Evolutionary conservation across 306 rosid species (phyloP).

Genomic region (Purshia tridentata): DNA sequence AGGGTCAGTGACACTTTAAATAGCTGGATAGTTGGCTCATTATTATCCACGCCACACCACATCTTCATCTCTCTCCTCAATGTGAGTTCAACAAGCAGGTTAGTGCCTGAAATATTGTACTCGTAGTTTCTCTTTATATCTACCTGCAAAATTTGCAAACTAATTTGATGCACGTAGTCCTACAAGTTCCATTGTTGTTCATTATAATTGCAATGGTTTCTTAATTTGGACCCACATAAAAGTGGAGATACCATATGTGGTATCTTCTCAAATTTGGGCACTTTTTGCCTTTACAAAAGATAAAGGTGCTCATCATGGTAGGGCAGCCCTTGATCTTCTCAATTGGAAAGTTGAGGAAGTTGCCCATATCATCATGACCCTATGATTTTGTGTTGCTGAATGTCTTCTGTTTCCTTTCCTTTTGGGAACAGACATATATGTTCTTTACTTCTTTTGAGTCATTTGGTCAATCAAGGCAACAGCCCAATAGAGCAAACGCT

Average conservation of each 20-base stretch:
- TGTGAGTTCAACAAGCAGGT: conserved; percentile 9
- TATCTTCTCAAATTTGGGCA: not conserved
- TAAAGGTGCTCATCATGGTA: not conserved
- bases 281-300: not conserved
- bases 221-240: not conserved
- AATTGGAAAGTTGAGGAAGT: not conserved
- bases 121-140: not conserved
- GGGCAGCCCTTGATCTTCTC: not conserved
- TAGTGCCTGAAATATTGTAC: not conserved
- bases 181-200: not conserved
- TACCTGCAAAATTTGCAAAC: not conserved
- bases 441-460: too few relatives aligned
- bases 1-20: conserved; percentile 1
- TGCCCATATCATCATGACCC: too few relatives aligned
- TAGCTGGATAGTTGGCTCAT: not conserved
- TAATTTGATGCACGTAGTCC: not conserved
- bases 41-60: not conserved
- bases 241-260: not conserved
- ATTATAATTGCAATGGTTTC: conserved; percentile 10
- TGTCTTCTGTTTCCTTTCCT: not conserved
- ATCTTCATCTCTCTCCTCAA: conserved; percentile 1
- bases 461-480: too few relatives aligned
- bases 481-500: too few relatives aligned
- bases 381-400: too few relatives aligned
- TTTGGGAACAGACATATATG: too few relatives aligned